Evolutionary conservation across 2,329 filamentous ascomycete species (phyloP), one percentile per base, ranked within the genome.

Genomic region (Chaetomium olivaceum): DNA sequence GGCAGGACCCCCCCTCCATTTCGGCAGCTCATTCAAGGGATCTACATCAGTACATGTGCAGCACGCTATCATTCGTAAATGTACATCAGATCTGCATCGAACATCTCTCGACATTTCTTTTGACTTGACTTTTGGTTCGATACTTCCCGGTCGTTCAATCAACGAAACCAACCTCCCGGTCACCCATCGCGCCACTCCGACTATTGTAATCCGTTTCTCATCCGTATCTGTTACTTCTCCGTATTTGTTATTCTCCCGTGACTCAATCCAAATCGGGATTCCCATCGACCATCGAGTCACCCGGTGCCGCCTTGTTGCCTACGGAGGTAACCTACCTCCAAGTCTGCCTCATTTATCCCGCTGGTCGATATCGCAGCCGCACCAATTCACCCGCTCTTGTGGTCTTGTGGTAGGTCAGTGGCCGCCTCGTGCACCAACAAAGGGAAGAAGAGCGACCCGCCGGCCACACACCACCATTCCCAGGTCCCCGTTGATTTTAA

Each of bases 391-490:
- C 50, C 14, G 12, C 25, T 5, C 51, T 39, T 54, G 51, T 43
- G 33, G 23, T 48, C 51, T 39, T 54, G 51, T 43, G 33, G 23
- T 33, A 54, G 50, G 51, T 11, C 51, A 21, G 27, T 6, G 58
- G 19, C 23, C 58, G n/a, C 31, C 48, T 39, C 29, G 25, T 50
- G 39, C 60, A 31, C 51, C 52, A 57, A 50, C 60, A 56, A 57
- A 61, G 4, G 43, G 52, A 56, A 21, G 43, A 31, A 23, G 50
- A 27, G 51, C 52, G 52, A 21, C 39, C 39, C 39, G 27, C 39
- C 52, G 21, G 43, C 43, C 60, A 50, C 60, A 50, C 52, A 62
- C 51, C 60, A 62, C 59, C 25, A 36, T 19, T 33, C 21, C 21
- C 7, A 2, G 4, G 9, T 33, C 9, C 31, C 39, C 3, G 19